phyloP scores from a whole-genome alignment of 805 yeast species.

The Komagataella mondaviorum region DNA sequence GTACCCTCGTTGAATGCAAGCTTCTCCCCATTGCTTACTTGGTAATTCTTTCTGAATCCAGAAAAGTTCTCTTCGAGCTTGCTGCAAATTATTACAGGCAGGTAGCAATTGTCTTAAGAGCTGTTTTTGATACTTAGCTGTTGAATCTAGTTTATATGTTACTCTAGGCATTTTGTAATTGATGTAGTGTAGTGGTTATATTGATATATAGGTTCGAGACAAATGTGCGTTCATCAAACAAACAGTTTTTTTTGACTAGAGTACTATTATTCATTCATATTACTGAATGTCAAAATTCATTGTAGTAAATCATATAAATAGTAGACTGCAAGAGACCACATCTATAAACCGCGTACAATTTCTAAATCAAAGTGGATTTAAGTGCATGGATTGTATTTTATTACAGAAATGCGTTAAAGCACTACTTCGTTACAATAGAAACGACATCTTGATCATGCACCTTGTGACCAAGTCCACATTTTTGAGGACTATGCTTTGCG shows the following conservation, averaged over 20 bases:
- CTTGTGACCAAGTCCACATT: slow-evolving; percentile 77
- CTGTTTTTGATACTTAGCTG: neutral
- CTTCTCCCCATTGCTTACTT: slow-evolving; percentile 26
- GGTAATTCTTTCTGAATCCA: slow-evolving; percentile 59
- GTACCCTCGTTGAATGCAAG: slow-evolving; percentile 36
- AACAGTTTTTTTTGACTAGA: no score
- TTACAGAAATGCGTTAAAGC: no score
- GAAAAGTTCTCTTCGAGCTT: slow-evolving; percentile 40
- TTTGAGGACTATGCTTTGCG: slow-evolving; percentile 92
- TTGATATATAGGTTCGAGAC: neutral
- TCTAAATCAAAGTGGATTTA: no score
- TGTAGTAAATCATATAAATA: no score
- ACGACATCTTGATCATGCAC: slow-evolving; percentile 93
- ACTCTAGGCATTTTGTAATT: neutral
- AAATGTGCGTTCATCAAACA: no score
- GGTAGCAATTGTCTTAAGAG: neutral
- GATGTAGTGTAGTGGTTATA: neutral
- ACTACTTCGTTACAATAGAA: slow-evolving; percentile 70
- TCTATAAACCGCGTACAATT: no score
- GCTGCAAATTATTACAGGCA: slow-evolving; percentile 5
- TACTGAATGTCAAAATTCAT: no score
- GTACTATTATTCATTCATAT: no score
- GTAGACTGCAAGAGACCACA: no score
- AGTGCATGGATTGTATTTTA: no score
- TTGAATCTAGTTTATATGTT: neutral